Conservation (phyloP, 73 alveolate species). For the Paramecium biaurelia region DNA sequence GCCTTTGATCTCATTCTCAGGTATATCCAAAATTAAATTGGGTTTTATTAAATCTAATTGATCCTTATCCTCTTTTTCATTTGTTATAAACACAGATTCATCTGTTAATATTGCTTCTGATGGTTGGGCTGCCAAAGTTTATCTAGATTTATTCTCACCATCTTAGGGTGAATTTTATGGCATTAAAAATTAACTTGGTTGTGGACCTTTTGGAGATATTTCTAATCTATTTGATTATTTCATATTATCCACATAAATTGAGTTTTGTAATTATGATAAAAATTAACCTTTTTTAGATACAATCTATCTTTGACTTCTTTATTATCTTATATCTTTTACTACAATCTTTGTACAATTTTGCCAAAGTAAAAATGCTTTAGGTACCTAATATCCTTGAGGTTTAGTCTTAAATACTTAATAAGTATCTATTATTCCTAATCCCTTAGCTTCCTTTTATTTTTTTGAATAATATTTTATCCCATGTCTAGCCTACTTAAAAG, state of each 20-base stretch:
- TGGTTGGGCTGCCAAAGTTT: neutral
- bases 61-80: neutral
- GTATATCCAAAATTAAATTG: neutral
- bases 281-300: neutral
- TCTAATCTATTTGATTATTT: neutral
- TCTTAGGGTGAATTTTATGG: neutral
- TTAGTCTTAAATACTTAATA: conserved; percentile 45
- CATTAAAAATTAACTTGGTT: neutral
- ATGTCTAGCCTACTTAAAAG: conserved; percentile 8
- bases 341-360: neutral
- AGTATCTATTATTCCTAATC: conserved; percentile 67
- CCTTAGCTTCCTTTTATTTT: conserved; percentile 61
- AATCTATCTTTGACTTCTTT: neutral
- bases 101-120: neutral
- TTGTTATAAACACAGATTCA: neutral
- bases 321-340: neutral
- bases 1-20: neutral
- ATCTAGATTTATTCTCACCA: neutral
- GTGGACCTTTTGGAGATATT: neutral
- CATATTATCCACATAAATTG: neutral
- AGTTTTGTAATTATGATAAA: neutral
- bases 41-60: neutral
- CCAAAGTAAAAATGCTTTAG: neutral
- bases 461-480: neutral
- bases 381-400: neutral